Base-by-base conservation (phyloP, 257 asterid species). In the Ehretia macrophylla region DNA sequence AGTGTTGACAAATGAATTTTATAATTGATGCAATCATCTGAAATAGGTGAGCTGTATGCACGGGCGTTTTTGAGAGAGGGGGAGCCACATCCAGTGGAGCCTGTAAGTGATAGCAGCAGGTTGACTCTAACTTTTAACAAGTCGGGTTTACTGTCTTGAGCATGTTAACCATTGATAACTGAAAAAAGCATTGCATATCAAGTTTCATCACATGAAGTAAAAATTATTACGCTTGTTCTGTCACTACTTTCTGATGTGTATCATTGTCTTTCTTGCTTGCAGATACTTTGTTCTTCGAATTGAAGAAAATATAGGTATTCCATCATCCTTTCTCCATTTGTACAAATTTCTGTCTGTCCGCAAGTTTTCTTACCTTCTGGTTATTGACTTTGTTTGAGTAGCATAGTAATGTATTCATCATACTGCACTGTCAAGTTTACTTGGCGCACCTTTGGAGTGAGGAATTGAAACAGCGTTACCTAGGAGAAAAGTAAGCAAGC, bases 61-160 rank as follows among this genome's bases (percentile, higher is more conserved):
- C 95, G 91, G 63, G 94, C 99, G 35, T 93, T 89, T 85, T 66
- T 93, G 69, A 80, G 95, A 77, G 99, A 86, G 4, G 99, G 99
- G 64, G 97, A 93, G 66, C 97, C 88, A 32, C 97, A 93, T 72
- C 99, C 99, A 8, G 92, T 93, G 76, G 99, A 93, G 84, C 59
- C 97, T 70, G 99, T 93, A 65, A 87, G 89, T 65, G 99, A 93
- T 71, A 93, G 99, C 72, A 93, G 99, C 97, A 93, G 99, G 99
- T 89, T 38, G 37, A 49, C 22, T 44, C 17, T 1, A 38, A 32
- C 10, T 45, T 27, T 27, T 27, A 3, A 3, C 35, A 6, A 27
- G 6, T 3, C 35, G 6, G 3, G 35, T 27, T 27, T 27, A 27
- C 35, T 27, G 35, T 27, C 35, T 27, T 27, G 35, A 27, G 35